Base-by-base conservation (phyloP, 176 grass and related monocot genomes). In the Carex myosuroides region DNA sequence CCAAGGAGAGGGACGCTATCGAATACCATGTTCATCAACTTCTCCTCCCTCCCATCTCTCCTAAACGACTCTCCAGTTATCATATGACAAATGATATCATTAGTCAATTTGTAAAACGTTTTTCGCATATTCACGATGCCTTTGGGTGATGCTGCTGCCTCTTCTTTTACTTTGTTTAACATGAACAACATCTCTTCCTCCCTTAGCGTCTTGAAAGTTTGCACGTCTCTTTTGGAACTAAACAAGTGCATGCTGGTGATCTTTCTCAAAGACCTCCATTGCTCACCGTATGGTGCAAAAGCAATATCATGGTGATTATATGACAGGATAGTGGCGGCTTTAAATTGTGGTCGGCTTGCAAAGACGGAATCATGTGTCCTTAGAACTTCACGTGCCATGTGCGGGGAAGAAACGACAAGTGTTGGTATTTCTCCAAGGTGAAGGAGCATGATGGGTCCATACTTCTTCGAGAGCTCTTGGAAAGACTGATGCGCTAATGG, bases 221-320 rank as follows among this genome's bases (percentile, higher is more conserved):
- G 77, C 13, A 60, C 26, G 1, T 60, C 77, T 33, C 77, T 80
- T 18, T 80, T 80, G 29, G 77, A 56, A 80, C 77, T 80, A 8
- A 80, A 80, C 24, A 80, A 37, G 57, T 80, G 53, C 52, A 39
- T 39, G 57, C 54, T 58, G 9, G 77, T 60, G 77, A 80, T 80
- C 32, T 80, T 80, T 39, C 77, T 80, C 53, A 85, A 64, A 83
- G 90, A 89, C 48, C 85, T 70, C 90, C 93, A 92, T 87, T 92
- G 90, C 78, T 92, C 80, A 33, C 88, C 84, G 77, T 84, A 56
- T 13, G 94, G 91, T 48, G 85, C 65, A 73, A 93, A 93, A 29
- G 90, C 90, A 56, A 92, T 79, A 81, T 90, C 93, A 20, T 66
- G 79, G 66, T 85, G 88, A 16, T 89, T 88, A 82, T 90, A 91